Percentiles rank a stretch among this genome's conserved stretches.
phyloP scores from a whole-genome alignment of 441 rosid species.

The Adansonia rubrostipa region DNA sequence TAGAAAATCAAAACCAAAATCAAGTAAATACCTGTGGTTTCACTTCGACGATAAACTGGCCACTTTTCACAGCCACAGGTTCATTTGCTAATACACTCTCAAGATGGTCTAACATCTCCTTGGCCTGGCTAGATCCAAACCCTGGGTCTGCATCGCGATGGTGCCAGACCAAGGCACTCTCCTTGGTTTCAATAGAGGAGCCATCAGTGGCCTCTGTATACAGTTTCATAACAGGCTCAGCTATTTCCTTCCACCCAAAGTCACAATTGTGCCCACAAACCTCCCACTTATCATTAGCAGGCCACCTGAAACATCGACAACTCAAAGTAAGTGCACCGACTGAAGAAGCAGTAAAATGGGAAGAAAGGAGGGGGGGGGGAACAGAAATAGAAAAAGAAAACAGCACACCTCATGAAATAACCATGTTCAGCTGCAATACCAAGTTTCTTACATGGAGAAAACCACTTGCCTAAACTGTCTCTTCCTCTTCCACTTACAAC shows the following conservation, averaged over 20 bases:
- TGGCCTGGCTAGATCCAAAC: slow-evolving; percentile 77
- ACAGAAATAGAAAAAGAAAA: background rate
- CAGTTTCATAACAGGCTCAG: slow-evolving; percentile 72
- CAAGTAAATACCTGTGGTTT: slow-evolving; percentile 62
- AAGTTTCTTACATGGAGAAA: slow-evolving; percentile 63
- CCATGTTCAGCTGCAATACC: slow-evolving; percentile 86
- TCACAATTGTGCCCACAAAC: slow-evolving; percentile 55
- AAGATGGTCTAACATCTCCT: slow-evolving; percentile 76
- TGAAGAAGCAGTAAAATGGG: background rate
- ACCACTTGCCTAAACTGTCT: slow-evolving; percentile 67
- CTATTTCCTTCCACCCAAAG: slow-evolving; percentile 71
- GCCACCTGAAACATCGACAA: slow-evolving; percentile 49
- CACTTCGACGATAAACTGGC: slow-evolving; percentile 75
- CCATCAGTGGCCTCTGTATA: slow-evolving; percentile 82
- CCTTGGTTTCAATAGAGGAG: slow-evolving; percentile 66
- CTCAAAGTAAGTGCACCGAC: slow-evolving; percentile 12
- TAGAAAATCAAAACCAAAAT: slow-evolving; percentile 1
- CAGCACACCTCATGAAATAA: slow-evolving; percentile 56
- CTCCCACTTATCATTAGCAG: slow-evolving; percentile 52
- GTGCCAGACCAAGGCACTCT: slow-evolving; percentile 81
- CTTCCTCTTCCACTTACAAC: slow-evolving; percentile 77
- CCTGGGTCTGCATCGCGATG: slow-evolving; percentile 73
- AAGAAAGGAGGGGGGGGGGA: background rate
- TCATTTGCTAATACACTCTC: slow-evolving; percentile 79
- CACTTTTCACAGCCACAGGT: slow-evolving; percentile 69